A percentile compares a stretch with the other conserved stretches of the same genome.
These are phyloP conservation scores for Epithele typhae DNA, from an alignment of 768 basidiomycete species.

Conservation along the genomic window DNA sequence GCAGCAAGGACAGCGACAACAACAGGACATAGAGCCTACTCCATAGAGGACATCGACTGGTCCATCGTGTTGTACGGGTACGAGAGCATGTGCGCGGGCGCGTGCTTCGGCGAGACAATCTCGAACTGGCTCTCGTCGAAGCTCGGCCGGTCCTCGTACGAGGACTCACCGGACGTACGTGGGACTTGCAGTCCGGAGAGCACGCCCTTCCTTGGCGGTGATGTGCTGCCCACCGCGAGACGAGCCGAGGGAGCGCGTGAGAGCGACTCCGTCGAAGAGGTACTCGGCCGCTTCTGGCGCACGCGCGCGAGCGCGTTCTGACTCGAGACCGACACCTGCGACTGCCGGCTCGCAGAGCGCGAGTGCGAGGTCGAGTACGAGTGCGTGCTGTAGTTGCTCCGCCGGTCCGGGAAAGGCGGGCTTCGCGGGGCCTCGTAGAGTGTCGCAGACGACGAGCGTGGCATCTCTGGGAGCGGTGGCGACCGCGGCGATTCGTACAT, in stretches of 20 bases:
- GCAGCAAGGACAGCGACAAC: too few relatives aligned
- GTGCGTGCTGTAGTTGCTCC: too few relatives aligned
- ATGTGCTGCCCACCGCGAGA: slow-evolving; percentile 7
- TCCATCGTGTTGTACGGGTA: slow-evolving; percentile 58
- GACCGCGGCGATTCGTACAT: slow-evolving; percentile 56
- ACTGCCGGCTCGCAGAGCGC: slow-evolving; percentile 22
- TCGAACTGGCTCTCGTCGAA: slow-evolving; percentile 68
- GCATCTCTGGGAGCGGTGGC: slow-evolving; percentile 63
- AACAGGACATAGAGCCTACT: slow-evolving; percentile 8
- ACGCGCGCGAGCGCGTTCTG: slow-evolving; percentile 9
- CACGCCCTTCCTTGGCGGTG: slow-evolving; percentile 28
- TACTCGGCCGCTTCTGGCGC: slow-evolving; percentile 16
- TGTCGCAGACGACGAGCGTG: slow-evolving; percentile 29
- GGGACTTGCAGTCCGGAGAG: slow-evolving; percentile 22
- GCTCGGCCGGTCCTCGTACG: slow-evolving; percentile 43
- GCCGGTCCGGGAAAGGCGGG: slow-evolving; percentile 51
- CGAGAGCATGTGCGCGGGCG: slow-evolving; percentile 32
- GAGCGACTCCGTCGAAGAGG: slow-evolving; percentile 16
- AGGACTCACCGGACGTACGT: slow-evolving; percentile 39
- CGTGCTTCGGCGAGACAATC: slow-evolving; percentile 46
- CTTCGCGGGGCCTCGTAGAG: slow-evolving; percentile 52
- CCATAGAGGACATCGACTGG: slow-evolving; percentile 26
- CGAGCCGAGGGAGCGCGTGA: slow-evolving; percentile 15
- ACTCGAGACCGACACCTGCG: slow-evolving; percentile 10
- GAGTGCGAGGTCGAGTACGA: slow-evolving; percentile 11